These are phyloP conservation scores for Neolentinus lepideus DNA, from an alignment of 1,284 basidiomycete genomes.

Conservation along the genomic window DNA sequence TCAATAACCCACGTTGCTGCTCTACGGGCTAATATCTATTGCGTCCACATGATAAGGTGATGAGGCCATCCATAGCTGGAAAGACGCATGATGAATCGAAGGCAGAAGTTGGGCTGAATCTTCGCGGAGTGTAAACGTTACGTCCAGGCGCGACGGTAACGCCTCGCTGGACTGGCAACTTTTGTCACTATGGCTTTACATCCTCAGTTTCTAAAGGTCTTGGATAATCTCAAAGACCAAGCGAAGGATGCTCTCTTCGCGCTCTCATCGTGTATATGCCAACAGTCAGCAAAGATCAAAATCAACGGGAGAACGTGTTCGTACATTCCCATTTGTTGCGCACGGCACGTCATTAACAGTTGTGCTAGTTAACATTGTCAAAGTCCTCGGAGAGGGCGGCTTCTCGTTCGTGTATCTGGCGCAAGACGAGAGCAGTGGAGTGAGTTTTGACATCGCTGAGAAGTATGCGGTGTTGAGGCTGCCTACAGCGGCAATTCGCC, in stretches of 20 bases:
- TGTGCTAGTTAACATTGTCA: conserved; percentile 72
- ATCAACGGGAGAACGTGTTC: conserved; percentile 89
- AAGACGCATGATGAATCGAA: neutral
- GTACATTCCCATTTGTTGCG: conserved; percentile 19
- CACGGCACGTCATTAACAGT: neutral
- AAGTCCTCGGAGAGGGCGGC: conserved; percentile 89
- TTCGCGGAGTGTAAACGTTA: neutral
- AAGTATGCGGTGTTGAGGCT: conserved; percentile 10
- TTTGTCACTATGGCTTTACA: conserved; percentile 1
- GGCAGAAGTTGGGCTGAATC: neutral
- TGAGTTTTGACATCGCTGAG: conserved; percentile 26
- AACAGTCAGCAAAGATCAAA: conserved; percentile 79
- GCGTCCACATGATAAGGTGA: neutral
- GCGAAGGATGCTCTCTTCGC: conserved; percentile 76
- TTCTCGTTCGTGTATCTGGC: conserved; percentile 94
- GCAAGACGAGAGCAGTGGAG: conserved; percentile 79
- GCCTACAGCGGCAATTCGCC: conserved; percentile 72
- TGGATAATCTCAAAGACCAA: conserved; percentile 66
- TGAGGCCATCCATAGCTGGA: neutral
- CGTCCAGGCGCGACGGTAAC: too few relatives aligned
- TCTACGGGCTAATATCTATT: neutral
- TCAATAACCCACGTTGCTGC: neutral
- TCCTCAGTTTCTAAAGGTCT: conserved; percentile 22
- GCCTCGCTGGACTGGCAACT: neutral
- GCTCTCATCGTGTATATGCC: conserved; percentile 72